These are phyloP conservation scores for Agrocybe pediades DNA, from an alignment of 768 basidiomycete genomes.

Conservation along the genomic window DNA sequence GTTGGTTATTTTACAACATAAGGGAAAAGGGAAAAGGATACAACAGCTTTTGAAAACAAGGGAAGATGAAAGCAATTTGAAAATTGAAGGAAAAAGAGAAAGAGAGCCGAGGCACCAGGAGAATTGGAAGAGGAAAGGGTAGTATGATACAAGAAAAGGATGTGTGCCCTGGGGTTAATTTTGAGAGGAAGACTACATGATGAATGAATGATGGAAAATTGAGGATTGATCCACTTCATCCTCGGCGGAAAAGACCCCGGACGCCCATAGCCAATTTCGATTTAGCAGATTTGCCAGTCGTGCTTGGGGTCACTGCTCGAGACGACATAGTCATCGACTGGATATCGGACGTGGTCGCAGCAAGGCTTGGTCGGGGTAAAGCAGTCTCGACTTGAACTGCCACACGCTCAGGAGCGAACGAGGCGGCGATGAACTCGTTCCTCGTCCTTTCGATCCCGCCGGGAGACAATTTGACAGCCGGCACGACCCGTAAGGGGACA, in stretches of 20 bases:
- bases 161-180: no score
- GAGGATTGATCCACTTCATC: background rate
- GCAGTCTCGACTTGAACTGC: background rate
- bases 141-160: no score
- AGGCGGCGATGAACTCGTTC: conserved; percentile 32
- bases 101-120: no score
- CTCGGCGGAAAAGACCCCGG: conserved; percentile 15
- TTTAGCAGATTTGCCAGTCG: background rate
- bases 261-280: conserved; percentile 8
- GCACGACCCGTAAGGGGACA: no score
- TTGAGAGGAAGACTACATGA: no score
- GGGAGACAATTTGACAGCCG: conserved; percentile 1
- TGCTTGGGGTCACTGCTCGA: background rate
- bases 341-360: background rate
- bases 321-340: background rate
- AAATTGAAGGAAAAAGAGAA: no score
- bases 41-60: no score
- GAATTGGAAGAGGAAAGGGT: no score
- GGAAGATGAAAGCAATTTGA: no score
- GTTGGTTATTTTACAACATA: no score
- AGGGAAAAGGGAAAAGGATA: no score
- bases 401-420: conserved; percentile 34
- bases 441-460: conserved; percentile 13
- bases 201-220: no score
- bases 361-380: background rate